Conservation (phyloP, 495 filamentous ascomycete species). For the Podospora bellae-mahoneyi region DNA sequence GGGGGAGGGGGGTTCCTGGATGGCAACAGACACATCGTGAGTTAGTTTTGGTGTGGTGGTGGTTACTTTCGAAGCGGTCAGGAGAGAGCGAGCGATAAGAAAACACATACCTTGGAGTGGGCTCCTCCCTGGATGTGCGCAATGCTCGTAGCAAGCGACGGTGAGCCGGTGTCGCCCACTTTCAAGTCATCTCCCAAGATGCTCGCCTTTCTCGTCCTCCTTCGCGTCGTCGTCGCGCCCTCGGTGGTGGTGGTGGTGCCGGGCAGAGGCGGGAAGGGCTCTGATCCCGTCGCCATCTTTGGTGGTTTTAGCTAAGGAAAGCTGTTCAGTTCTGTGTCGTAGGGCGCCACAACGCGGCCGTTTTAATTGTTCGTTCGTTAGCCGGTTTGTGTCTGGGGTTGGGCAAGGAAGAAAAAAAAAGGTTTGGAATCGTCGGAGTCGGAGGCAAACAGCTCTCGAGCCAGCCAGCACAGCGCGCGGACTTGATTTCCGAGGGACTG, state of each 20-base stretch:
- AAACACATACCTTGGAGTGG: slow-evolving; percentile 23
- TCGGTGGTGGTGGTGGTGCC: slow-evolving; percentile 29
- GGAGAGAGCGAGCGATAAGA: slow-evolving; percentile 4
- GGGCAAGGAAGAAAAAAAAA: neutral
- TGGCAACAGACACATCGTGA: neutral
- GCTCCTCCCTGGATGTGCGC: slow-evolving; percentile 32
- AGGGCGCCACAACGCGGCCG: neutral
- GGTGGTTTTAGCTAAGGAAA: neutral
- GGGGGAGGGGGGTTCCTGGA: slow-evolving; percentile 20
- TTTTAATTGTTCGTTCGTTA: neutral
- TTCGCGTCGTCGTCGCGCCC: slow-evolving; percentile 35
- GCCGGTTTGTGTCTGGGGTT: neutral
- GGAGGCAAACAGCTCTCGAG: neutral
- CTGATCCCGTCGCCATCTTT: slow-evolving; percentile 25
- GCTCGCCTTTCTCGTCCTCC: slow-evolving; percentile 46
- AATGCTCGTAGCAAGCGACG: slow-evolving; percentile 42
- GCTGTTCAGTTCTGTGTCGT: neutral
- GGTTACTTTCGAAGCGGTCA: slow-evolving; percentile 8
- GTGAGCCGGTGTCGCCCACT: slow-evolving; percentile 49
- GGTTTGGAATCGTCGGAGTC: neutral
- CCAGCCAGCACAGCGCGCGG: neutral
- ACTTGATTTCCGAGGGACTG: neutral
- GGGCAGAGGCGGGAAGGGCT: slow-evolving; percentile 48
- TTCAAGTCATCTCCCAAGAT: slow-evolving; percentile 42
- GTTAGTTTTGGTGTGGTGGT: neutral